These are phyloP conservation scores for Picea abies DNA, from an alignment of 83 land plant species.

Conservation along the genomic window DNA sequence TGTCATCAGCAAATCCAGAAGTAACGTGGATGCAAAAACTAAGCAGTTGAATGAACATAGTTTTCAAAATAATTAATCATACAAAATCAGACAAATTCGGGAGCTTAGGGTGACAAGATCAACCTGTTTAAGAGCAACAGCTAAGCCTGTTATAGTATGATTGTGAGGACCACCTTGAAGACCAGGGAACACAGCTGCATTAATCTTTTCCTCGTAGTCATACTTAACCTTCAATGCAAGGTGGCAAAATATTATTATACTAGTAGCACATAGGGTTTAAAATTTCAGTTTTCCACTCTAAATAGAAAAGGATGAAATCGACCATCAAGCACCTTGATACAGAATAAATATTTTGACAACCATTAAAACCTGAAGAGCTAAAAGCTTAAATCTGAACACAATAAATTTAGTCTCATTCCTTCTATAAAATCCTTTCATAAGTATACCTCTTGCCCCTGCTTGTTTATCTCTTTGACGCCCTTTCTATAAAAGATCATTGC, in stretches of 20 bases:
- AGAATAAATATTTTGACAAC: neutral
- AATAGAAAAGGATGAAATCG: neutral
- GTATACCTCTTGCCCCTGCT: conserved; percentile 43
- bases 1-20: neutral
- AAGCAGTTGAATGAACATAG: neutral
- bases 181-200: conserved; percentile 60
- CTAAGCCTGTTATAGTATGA: conserved; percentile 61
- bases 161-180: conserved; percentile 73
- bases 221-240: conserved; percentile 43
- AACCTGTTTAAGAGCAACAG: conserved; percentile 70
- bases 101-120: neutral
- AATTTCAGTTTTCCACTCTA: neutral
- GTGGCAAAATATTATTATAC: neutral
- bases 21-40: neutral
- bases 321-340: neutral
- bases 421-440: neutral
- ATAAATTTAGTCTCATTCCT: neutral
- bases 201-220: conserved; percentile 59
- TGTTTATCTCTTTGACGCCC: conserved; percentile 41
- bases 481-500: conserved; percentile 53
- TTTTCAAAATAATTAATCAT: neutral
- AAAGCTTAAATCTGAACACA: neutral
- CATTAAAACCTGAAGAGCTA: no score
- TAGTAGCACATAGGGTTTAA: neutral
- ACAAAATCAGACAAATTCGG: neutral